These are phyloP conservation scores for Xylaria sp. DNA, from an alignment of 2,329 filamentous ascomycete species.

Conservation along the genomic window DNA sequence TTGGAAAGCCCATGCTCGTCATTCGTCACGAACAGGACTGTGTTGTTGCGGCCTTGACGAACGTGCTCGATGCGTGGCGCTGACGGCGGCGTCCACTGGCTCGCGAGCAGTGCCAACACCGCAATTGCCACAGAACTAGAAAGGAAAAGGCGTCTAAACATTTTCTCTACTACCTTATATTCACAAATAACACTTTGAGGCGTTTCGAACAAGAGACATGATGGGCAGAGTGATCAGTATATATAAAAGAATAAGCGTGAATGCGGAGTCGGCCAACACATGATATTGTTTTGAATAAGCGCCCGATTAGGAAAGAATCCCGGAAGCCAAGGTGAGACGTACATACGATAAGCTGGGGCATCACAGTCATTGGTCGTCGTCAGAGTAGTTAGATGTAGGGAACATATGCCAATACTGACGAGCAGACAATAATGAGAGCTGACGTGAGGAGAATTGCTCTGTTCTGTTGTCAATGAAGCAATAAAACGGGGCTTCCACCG, in stretches of 20 bases:
- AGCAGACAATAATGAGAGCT: too few relatives aligned
- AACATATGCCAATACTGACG: too few relatives aligned
- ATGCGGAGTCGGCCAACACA: background rate
- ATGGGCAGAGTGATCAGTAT: background rate
- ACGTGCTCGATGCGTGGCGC: constrained; percentile 12
- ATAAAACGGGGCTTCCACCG: too few relatives aligned
- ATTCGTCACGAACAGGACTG: constrained; percentile 38
- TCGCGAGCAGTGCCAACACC: constrained; percentile 14
- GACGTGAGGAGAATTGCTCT: too few relatives aligned
- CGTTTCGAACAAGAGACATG: background rate
- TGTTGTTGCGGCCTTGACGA: constrained; percentile 37
- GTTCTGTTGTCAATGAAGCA: too few relatives aligned
- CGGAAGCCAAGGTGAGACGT: background rate
- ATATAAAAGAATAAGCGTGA: background rate
- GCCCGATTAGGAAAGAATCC: background rate
- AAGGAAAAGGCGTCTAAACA: constrained; percentile 16
- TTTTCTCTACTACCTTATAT: background rate
- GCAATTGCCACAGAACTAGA: constrained; percentile 1
- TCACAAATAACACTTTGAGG: background rate
- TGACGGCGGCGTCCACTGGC: constrained; percentile 14
- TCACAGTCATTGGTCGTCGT: too few relatives aligned
- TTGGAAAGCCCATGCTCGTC: constrained; percentile 40
- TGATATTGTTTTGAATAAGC: background rate
- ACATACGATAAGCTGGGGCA: too few relatives aligned
- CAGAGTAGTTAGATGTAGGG: too few relatives aligned